These are phyloP conservation scores for Turnera subulata DNA, from an alignment of 345 rosid genomes.

Conservation along the genomic window DNA sequence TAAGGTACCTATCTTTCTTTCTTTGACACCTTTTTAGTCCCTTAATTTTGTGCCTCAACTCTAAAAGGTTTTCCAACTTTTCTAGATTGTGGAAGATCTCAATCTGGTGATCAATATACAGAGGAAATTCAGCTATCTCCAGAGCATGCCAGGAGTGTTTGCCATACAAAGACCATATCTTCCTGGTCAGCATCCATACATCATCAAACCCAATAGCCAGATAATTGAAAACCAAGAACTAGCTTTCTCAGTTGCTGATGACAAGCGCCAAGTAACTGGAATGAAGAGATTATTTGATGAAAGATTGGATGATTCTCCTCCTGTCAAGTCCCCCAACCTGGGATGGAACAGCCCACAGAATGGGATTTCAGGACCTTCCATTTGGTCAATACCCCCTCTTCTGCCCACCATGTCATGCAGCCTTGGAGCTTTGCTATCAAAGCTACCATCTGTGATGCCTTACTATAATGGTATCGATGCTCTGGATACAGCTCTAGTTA, in stretches of 20 bases:
- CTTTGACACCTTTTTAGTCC: background rate
- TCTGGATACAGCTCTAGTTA: constrained; percentile 19
- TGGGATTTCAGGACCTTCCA: constrained; percentile 28
- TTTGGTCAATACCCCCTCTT: constrained; percentile 46
- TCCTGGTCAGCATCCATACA: constrained; percentile 45
- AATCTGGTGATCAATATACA: constrained; percentile 59
- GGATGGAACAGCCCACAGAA: constrained; percentile 60
- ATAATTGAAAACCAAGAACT: constrained; percentile 27
- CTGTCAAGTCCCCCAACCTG: constrained; percentile 43
- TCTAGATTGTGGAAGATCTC: constrained; percentile 54
- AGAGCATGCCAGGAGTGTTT: constrained; percentile 62
- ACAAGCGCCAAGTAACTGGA: constrained; percentile 27
- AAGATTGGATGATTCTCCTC: constrained; percentile 27
- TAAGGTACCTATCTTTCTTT: constrained; percentile 32
- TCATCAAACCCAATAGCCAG: constrained; percentile 30
- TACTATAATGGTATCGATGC: constrained; percentile 27
- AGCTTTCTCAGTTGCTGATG: constrained; percentile 22
- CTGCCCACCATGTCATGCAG: constrained; percentile 44
- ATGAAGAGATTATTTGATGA: constrained; percentile 39
- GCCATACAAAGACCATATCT: constrained; percentile 49
- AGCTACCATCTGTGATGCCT: constrained; percentile 40
- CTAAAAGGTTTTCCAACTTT: background rate
- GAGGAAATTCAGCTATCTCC: constrained; percentile 67
- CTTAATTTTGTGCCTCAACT: background rate
- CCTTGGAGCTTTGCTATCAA: constrained; percentile 48